These are phyloP conservation scores for Micromonas pusilla DNA, from an alignment of 139 green algal genomes.

Conservation along the genomic window DNA sequence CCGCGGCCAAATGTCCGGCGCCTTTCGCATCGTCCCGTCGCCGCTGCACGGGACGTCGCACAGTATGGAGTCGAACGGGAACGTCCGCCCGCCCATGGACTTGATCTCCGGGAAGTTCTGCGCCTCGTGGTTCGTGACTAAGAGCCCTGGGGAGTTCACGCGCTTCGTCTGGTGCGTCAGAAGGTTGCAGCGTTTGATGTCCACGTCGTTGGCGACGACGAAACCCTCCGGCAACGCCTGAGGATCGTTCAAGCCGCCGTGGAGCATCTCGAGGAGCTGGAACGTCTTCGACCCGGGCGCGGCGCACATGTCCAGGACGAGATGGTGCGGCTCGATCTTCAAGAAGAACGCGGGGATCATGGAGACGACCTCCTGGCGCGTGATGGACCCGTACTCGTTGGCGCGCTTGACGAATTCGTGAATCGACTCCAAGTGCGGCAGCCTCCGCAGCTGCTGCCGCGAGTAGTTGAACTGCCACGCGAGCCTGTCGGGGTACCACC, in stretches of 20 bases:
- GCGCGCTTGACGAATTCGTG: slow-evolving; percentile 68
- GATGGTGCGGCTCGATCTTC: slow-evolving; percentile 86
- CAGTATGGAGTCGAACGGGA: slow-evolving; percentile 87
- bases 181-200: slow-evolving; percentile 92
- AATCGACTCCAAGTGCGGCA: slow-evolving; percentile 53
- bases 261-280: slow-evolving; percentile 35
- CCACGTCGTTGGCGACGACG: slow-evolving; percentile 94
- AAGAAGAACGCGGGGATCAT: slow-evolving; percentile 95
- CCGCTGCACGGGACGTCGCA: slow-evolving; percentile 94
- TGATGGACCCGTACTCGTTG: slow-evolving; percentile 84
- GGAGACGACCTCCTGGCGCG: slow-evolving; percentile 93
- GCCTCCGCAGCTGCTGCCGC: slow-evolving; percentile 76
- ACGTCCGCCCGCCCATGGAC: neutral
- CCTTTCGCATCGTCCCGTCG: slow-evolving; percentile 95
- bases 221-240: slow-evolving; percentile 46
- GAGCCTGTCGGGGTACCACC: slow-evolving; percentile 87
- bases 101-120: slow-evolving; percentile 67
- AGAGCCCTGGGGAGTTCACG: slow-evolving; percentile 71
- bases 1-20: slow-evolving; percentile 89
- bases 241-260: neutral
- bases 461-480: slow-evolving; percentile 88
- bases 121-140: slow-evolving; percentile 92
- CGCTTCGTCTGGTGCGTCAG: slow-evolving; percentile 94
- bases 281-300: slow-evolving; percentile 95
- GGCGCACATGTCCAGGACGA: slow-evolving; percentile 95